A percentile compares a stretch with the other conserved stretches of the same genome.
These are phyloP conservation scores for Trichoderma oligosporum DNA, from an alignment of 2,329 filamentous ascomycete species.

Conservation along the genomic window DNA sequence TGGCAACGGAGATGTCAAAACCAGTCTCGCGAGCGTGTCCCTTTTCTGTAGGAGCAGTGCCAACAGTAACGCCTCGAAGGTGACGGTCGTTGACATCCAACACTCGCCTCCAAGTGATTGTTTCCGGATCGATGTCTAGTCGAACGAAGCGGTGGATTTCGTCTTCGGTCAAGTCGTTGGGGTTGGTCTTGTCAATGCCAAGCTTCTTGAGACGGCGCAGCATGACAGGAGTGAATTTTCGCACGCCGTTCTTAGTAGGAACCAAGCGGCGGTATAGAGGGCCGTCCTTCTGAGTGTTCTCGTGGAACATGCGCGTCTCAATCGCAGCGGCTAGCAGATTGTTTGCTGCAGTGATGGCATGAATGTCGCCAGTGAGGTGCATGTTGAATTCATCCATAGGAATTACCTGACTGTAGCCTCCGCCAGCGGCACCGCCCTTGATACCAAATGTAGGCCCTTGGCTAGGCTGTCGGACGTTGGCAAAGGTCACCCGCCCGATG, in stretches of 20 bases:
- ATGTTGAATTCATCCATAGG: constrained; percentile 99
- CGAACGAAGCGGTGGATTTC: constrained; percentile 87
- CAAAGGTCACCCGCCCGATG: constrained; percentile 81
- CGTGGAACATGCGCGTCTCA: constrained; percentile 97
- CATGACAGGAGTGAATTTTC: constrained; percentile 85
- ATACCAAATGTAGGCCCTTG: constrained; percentile 98
- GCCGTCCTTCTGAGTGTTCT: constrained; percentile 88
- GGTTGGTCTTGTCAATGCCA: constrained; percentile 91
- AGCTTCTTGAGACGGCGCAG: constrained; percentile 91
- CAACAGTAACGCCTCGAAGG: constrained; percentile 82
- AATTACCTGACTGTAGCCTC: constrained; percentile 98
- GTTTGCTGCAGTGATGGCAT: constrained; percentile 95
- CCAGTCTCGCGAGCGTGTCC: constrained; percentile 83
- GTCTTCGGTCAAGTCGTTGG: constrained; percentile 83
- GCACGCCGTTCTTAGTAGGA: constrained; percentile 83
- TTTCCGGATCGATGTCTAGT: constrained; percentile 92
- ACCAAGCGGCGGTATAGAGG: constrained; percentile 84
- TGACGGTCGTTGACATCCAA: constrained; percentile 97
- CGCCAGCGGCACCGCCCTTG: constrained; percentile 95
- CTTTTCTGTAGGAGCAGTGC: constrained; percentile 85
- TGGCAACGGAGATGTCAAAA: constrained; percentile 97
- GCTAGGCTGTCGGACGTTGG: constrained; percentile 94
- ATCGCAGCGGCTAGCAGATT: constrained; percentile 95
- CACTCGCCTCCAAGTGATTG: constrained; percentile 95
- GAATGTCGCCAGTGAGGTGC: constrained; percentile 95